Percentiles rank a stretch among this genome's conserved stretches.
Conservation (phyloP, 345 rosid genomes). For the Eucalyptus pumila region DNA sequence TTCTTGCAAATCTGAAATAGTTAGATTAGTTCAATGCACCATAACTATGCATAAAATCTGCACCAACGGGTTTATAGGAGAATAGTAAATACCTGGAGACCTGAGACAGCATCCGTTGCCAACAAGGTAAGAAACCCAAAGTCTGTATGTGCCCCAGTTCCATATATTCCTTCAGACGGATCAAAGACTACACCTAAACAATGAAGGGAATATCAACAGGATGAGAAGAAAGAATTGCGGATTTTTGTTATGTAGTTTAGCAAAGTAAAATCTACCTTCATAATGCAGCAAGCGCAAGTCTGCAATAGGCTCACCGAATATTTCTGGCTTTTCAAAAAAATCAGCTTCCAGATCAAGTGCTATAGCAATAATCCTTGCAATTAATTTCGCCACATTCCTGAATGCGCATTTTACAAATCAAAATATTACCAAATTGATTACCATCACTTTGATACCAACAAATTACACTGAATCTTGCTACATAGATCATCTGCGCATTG, state of each 20-base stretch:
- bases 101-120: conserved; percentile 62
- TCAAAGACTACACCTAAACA: conserved; percentile 39
- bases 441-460: too few relatives aligned
- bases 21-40: not conserved
- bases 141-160: conserved; percentile 89
- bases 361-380: conserved; percentile 61
- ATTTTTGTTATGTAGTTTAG: not conserved
- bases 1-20: conserved; percentile 20
- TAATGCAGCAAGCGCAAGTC: too few relatives aligned
- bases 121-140: conserved; percentile 69
- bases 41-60: not conserved
- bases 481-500: too few relatives aligned
- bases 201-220: not conserved
- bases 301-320: conserved; percentile 66
- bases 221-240: not conserved
- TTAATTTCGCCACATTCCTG: conserved; percentile 47
- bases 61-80: not conserved
- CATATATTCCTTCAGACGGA: conserved; percentile 67
- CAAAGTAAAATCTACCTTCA: too few relatives aligned
- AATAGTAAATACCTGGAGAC: conserved; percentile 47
- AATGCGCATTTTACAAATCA: not conserved
- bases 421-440: not conserved
- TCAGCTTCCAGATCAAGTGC: conserved; percentile 55
- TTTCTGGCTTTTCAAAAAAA: conserved; percentile 66
- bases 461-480: too few relatives aligned